Conservation (phyloP, 768 basidiomycete species). For the Suillus ampliporus region DNA sequence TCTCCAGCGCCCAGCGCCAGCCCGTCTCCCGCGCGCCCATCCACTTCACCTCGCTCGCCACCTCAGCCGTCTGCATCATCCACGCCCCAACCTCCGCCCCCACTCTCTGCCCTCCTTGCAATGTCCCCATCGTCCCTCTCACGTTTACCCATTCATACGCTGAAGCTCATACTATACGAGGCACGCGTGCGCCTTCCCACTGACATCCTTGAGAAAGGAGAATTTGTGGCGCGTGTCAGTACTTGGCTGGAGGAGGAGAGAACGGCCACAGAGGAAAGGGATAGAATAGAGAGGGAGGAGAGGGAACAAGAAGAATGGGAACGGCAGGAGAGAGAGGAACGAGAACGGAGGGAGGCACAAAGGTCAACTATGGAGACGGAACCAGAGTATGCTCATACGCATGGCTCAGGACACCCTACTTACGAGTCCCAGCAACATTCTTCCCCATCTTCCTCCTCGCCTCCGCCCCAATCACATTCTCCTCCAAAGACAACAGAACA, state of each 20-base stretch:
- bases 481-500: constrained; percentile 50
- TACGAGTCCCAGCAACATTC: constrained; percentile 11
- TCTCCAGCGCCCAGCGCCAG: constrained; percentile 14
- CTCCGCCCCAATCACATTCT: constrained; percentile 20
- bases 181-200: constrained; percentile 70
- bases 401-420: background rate
- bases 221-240: constrained; percentile 73
- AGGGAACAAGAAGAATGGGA: constrained; percentile 23
- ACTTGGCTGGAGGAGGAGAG: constrained; percentile 69
- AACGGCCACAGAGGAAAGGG: constrained; percentile 47
- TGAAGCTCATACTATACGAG: constrained; percentile 81
- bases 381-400: constrained; percentile 11
- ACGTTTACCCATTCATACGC: constrained; percentile 65
- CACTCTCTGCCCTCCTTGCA: constrained; percentile 67
- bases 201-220: constrained; percentile 80
- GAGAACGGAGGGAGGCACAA: constrained; percentile 22
- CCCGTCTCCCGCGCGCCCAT: constrained; percentile 21
- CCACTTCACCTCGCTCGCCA: constrained; percentile 23
- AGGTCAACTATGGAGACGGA: constrained; percentile 18
- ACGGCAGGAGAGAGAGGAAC: constrained; percentile 15
- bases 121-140: constrained; percentile 64
- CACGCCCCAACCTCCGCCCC: constrained; percentile 46
- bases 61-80: constrained; percentile 35
- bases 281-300: constrained; percentile 33
- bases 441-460: constrained; percentile 23